A percentile compares a stretch with the other conserved stretches of the same genome.
These are phyloP conservation scores for Hibiscus mutabilis DNA, from an alignment of 345 rosid species.

Conservation along the genomic window DNA sequence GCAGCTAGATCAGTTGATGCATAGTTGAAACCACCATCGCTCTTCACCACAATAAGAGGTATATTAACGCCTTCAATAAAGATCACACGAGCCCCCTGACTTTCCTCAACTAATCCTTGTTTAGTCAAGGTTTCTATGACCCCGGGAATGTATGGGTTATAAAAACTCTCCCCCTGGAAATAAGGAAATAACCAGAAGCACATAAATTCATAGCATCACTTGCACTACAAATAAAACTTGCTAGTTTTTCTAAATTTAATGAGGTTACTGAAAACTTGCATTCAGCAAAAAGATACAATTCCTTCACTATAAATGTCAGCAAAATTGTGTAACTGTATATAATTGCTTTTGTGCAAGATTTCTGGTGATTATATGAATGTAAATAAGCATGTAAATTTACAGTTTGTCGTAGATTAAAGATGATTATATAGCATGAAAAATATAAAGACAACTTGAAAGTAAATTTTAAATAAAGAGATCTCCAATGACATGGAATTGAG, in stretches of 20 bases:
- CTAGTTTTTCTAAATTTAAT: neutral
- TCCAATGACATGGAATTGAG: neutral
- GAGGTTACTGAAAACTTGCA: neutral
- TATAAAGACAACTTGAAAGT: neutral
- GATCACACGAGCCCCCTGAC: constrained; percentile 89
- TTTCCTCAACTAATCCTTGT: constrained; percentile 74
- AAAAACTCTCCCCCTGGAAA: constrained; percentile 97
- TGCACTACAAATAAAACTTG: neutral
- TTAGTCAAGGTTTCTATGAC: constrained; percentile 48
- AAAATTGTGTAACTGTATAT: neutral
- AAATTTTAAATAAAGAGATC: neutral
- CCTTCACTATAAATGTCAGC: neutral
- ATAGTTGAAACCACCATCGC: constrained; percentile 92
- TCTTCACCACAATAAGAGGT: constrained; percentile 94
- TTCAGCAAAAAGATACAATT: neutral
- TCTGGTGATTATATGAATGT: neutral
- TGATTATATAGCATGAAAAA: neutral
- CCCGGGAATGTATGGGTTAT: constrained; percentile 65
- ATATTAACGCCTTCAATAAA: constrained; percentile 63
- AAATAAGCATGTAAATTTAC: neutral
- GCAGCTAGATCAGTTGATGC: constrained; percentile 94
- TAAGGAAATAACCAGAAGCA: constrained; percentile 7
- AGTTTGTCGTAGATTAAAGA: neutral
- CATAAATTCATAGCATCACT: neutral
- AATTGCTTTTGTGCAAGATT: neutral